Evolutionary conservation across 2,329 filamentous ascomycete species (phyloP).

Genomic region (Phaeosphaeria sp.): DNA sequence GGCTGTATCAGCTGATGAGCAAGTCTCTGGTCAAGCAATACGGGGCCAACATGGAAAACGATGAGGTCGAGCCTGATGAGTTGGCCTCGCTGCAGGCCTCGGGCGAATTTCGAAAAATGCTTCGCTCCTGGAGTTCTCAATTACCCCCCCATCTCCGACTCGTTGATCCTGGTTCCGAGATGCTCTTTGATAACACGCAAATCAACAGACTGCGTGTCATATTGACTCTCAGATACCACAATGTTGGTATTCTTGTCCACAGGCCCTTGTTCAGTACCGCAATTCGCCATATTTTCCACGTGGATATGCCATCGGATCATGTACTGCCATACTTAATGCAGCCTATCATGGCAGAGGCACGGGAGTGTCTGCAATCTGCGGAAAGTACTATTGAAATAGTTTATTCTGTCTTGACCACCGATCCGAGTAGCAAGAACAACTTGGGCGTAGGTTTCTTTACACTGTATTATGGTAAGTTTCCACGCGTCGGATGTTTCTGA

Average conservation of each 20-base stretch:
- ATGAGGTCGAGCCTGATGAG: not conserved
- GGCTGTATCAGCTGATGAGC: slow-evolving; percentile 2
- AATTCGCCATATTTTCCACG: not conserved
- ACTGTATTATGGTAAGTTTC: not conserved
- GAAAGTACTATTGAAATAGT: not conserved
- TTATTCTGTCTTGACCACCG: not conserved
- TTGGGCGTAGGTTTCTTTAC: not conserved
- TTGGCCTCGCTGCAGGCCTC: not conserved
- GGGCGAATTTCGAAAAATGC: not conserved
- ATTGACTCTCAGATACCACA: not conserved
- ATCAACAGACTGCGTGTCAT: not conserved
- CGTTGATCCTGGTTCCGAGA: not conserved
- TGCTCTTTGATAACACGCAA: not conserved
- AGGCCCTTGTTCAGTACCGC: not conserved
- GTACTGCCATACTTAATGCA: not conserved
- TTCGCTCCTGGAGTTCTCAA: not conserved
- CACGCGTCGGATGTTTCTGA: not conserved
- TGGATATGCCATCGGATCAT: not conserved
- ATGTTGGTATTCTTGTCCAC: not conserved
- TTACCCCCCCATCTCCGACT: not conserved
- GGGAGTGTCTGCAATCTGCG: not conserved
- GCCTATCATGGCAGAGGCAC: not conserved
- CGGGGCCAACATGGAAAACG: not conserved
- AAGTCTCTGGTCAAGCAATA: not conserved
- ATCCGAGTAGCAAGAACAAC: not conserved